A percentile compares a stretch with the other conserved stretches of the same genome.
These are phyloP conservation scores for Coemansia sp. DNA, from an alignment of 192 early-diverging fungal species.

Conservation along the genomic window DNA sequence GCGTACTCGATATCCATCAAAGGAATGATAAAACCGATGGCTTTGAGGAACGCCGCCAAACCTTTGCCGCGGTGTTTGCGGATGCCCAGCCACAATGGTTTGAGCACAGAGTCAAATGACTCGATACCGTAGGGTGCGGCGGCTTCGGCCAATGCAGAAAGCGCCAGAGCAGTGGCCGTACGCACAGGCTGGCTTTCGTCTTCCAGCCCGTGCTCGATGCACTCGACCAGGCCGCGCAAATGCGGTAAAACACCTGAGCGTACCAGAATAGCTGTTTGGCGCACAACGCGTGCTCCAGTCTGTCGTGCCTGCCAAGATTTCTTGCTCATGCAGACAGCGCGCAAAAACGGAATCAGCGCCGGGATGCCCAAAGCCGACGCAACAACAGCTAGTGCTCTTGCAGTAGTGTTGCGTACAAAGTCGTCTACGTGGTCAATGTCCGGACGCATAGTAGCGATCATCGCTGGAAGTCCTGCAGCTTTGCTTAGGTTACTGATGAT, in stretches of 20 bases:
- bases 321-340: slow-evolving; percentile 90
- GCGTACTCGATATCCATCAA: slow-evolving; percentile 96
- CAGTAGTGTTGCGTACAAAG: slow-evolving; percentile 97
- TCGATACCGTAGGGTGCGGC: slow-evolving; percentile 99
- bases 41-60: slow-evolving; percentile 95
- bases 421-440: slow-evolving; percentile 98
- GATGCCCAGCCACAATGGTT: slow-evolving; percentile 91
- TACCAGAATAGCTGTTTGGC: slow-evolving; percentile 93
- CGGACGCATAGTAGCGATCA: slow-evolving; percentile 99
- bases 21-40: slow-evolving; percentile 98
- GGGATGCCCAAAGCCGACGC: slow-evolving; percentile 95
- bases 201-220: slow-evolving; percentile 85
- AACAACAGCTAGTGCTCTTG: slow-evolving; percentile 95
- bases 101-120: slow-evolving; percentile 87
- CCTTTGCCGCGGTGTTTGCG: slow-evolving; percentile 94
- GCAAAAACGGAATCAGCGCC: slow-evolving; percentile 89
- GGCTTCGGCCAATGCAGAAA: slow-evolving; percentile 94
- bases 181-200: slow-evolving; percentile 98
- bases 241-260: slow-evolving; percentile 95
- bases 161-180: slow-evolving; percentile 90
- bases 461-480: slow-evolving; percentile 94
- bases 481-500: slow-evolving; percentile 97
- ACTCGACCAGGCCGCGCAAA: slow-evolving; percentile 87
- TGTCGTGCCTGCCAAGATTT: slow-evolving; percentile 99
- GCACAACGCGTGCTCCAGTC: slow-evolving; percentile 96